Percentiles rank a stretch among this genome's conserved stretches.
Evolutionary conservation across 1,139 yeast genomes (phyloP).

Genomic region (Kazachstania sp.): DNA sequence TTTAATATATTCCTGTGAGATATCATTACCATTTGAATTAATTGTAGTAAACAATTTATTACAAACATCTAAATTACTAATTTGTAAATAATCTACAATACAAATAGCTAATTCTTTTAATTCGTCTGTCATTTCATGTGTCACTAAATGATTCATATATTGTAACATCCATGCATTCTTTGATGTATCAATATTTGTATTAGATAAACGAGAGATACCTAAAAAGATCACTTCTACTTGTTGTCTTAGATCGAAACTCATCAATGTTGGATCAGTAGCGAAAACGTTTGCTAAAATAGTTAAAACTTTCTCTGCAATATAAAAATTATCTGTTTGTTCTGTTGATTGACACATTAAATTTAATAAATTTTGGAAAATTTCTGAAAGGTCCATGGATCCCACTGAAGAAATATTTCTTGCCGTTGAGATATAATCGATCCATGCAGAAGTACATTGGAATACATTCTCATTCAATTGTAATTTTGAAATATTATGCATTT

Average conservation of each 20-base stretch:
- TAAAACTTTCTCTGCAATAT: constrained; percentile 22
- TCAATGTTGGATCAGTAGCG: constrained; percentile 30
- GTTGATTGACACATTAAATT: constrained; percentile 24
- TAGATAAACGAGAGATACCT: constrained; percentile 25
- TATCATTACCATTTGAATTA: constrained; percentile 13
- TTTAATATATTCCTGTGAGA: constrained; percentile 36
- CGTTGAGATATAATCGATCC: constrained; percentile 38
- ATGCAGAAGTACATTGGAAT: constrained; percentile 33
- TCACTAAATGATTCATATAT: constrained; percentile 37
- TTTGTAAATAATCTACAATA: constrained; percentile 44
- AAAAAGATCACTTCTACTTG: constrained; percentile 29
- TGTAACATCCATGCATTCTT: constrained; percentile 31
- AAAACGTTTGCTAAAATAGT: constrained; percentile 27
- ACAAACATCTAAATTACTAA: constrained; percentile 44
- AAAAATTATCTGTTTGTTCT: constrained; percentile 20
- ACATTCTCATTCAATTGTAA: constrained; percentile 14
- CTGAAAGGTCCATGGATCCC: constrained; percentile 34
- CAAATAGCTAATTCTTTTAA: constrained; percentile 44
- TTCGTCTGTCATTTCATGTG: constrained; percentile 37
- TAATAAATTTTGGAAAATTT: constrained; percentile 29
- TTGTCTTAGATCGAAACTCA: constrained; percentile 29
- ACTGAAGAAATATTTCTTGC: constrained; percentile 35
- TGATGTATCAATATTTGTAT: constrained; percentile 11
- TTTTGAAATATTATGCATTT: constrained; percentile 1
- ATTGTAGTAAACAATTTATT: constrained; percentile 37